These are phyloP conservation scores for Holtermannia corniformis DNA, from an alignment of 768 basidiomycete species.

Conservation along the genomic window DNA sequence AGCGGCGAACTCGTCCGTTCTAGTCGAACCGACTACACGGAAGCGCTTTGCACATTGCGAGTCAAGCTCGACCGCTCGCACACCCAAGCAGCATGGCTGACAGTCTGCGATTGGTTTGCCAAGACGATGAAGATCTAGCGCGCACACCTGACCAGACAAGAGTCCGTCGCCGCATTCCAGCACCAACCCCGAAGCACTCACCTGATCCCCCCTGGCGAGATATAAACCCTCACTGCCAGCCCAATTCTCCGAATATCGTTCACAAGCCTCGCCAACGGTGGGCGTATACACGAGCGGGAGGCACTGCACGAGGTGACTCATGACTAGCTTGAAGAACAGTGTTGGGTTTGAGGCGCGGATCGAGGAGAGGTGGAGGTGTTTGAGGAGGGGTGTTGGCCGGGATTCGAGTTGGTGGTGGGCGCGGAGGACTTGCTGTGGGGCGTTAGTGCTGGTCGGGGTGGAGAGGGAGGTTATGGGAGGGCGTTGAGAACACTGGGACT, in stretches of 20 bases:
- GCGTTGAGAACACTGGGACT: slow-evolving; percentile 51
- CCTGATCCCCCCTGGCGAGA: slow-evolving; percentile 73
- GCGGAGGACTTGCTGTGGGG: slow-evolving; percentile 27
- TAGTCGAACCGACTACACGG: too few relatives aligned
- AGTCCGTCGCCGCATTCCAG: too few relatives aligned
- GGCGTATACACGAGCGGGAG: slow-evolving; percentile 84
- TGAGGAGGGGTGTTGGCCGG: slow-evolving; percentile 51
- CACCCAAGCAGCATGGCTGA: too few relatives aligned
- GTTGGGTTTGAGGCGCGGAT: slow-evolving; percentile 62
- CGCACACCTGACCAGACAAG: too few relatives aligned
- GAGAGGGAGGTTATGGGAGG: slow-evolving; percentile 36
- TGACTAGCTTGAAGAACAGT: slow-evolving; percentile 69
- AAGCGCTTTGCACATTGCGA: too few relatives aligned
- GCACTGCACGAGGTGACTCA: slow-evolving; percentile 56
- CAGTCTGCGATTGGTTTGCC: too few relatives aligned
- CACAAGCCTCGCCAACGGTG: slow-evolving; percentile 81
- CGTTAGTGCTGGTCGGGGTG: slow-evolving; percentile 7
- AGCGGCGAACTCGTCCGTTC: too few relatives aligned
- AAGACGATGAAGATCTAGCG: too few relatives aligned
- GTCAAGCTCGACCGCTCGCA: too few relatives aligned
- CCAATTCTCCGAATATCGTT: slow-evolving; percentile 64
- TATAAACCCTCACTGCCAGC: slow-evolving; percentile 49
- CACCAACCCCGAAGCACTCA: too few relatives aligned
- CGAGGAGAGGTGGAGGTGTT: slow-evolving; percentile 72
- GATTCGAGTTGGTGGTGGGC: slow-evolving; percentile 21